These are phyloP conservation scores for Suillus cothurnatus DNA, from an alignment of 768 basidiomycete genomes.

Conservation along the genomic window DNA sequence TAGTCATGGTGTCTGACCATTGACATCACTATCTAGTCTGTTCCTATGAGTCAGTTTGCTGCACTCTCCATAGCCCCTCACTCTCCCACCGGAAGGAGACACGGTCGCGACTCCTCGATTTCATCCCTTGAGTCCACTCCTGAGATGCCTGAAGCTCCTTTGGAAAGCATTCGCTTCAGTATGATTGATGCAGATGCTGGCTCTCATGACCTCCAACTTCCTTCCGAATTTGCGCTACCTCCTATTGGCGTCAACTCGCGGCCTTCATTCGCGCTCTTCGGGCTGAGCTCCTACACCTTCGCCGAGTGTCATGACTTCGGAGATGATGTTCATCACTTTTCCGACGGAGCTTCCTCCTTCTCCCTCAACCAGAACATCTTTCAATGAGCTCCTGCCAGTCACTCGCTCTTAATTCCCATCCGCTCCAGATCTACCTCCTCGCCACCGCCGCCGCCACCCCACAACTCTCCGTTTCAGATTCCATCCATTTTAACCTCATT, in stretches of 20 bases:
- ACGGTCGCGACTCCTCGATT: constrained; percentile 47
- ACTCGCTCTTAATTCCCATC: constrained; percentile 22
- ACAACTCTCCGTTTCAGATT: constrained; percentile 18
- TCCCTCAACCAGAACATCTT: constrained; percentile 49
- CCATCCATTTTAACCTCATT: constrained; percentile 33
- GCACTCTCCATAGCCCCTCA: constrained; percentile 58
- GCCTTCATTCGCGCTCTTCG: constrained; percentile 32
- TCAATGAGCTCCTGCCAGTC: constrained; percentile 38
- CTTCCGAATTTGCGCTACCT: constrained; percentile 23
- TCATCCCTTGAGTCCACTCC: constrained; percentile 64
- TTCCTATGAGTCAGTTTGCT: constrained; percentile 50
- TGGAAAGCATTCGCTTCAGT: constrained; percentile 42
- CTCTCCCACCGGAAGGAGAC: constrained; percentile 47
- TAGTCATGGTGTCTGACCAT: background rate
- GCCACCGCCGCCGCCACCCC: constrained; percentile 31
- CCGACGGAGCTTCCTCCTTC: constrained; percentile 39
- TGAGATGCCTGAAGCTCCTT: constrained; percentile 40
- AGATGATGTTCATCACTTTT: constrained; percentile 46
- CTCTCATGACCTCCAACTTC: constrained; percentile 35
- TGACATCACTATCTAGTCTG: constrained; percentile 20
- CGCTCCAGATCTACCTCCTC: constrained; percentile 27
- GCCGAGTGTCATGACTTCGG: constrained; percentile 37
- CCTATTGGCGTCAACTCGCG: constrained; percentile 24
- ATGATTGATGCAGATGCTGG: constrained; percentile 41
- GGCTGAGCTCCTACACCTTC: constrained; percentile 47